Percentiles rank a stretch among this genome's conserved stretches.
Evolutionary conservation across 495 filamentous ascomycete genomes (phyloP).

Genomic region (Cryomyces minteri): DNA sequence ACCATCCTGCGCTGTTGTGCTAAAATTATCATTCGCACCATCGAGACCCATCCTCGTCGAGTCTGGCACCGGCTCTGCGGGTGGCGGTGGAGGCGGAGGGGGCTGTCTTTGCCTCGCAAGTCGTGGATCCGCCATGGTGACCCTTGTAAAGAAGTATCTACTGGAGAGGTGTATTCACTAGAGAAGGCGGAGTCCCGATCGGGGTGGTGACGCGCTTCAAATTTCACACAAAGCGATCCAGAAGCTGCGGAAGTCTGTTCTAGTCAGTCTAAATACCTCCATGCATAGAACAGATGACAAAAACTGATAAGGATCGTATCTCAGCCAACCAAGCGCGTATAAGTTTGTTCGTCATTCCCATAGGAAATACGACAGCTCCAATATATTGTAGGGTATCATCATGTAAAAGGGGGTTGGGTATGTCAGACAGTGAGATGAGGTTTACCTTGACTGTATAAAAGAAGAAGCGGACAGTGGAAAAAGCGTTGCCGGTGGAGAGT

Average conservation of each 20-base stretch:
- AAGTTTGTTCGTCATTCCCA: slow-evolving; percentile 29
- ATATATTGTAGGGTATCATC: slow-evolving; percentile 30
- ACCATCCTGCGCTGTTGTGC: slow-evolving; percentile 13
- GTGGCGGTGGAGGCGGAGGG: slow-evolving; percentile 35
- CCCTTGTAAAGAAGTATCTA: slow-evolving; percentile 6
- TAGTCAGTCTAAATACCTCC: slow-evolving; percentile 3
- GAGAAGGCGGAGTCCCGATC: not conserved
- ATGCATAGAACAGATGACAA: slow-evolving; percentile 1
- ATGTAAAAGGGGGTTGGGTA: not conserved
- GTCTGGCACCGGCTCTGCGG: slow-evolving; percentile 18
- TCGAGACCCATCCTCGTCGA: slow-evolving; percentile 13
- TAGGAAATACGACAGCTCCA: slow-evolving; percentile 89
- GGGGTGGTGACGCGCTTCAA: not conserved
- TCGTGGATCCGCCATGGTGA: slow-evolving; percentile 39
- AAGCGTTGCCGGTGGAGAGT: too few relatives aligned
- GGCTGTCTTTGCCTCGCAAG: slow-evolving; percentile 27
- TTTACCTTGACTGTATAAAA: too few relatives aligned
- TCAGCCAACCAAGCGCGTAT: slow-evolving; percentile 28
- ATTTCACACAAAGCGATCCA: not conserved
- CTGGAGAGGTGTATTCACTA: slow-evolving; percentile 5
- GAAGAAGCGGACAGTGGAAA: too few relatives aligned
- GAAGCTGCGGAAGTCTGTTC: not conserved
- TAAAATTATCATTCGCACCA: slow-evolving; percentile 21
- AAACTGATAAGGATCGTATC: slow-evolving; percentile 1
- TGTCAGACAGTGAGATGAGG: too few relatives aligned